Evolutionary conservation across 176 grass and related monocot species (phyloP).

Genomic region (Phoenix roebelenii): DNA sequence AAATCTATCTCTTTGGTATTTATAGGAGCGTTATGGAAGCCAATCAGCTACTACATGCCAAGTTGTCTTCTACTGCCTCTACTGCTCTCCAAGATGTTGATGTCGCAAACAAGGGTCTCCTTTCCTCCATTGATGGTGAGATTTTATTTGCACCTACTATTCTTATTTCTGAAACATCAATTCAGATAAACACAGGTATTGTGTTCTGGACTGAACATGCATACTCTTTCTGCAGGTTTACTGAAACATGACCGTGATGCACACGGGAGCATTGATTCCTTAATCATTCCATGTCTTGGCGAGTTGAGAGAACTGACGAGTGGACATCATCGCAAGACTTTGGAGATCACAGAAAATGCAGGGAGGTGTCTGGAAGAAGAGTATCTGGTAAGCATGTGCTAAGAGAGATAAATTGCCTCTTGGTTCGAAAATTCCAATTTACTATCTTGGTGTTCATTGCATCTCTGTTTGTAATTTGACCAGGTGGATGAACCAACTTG

Average conservation of each 20-base stretch:
- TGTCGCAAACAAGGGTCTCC: slow-evolving; percentile 34
- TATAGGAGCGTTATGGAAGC: slow-evolving; percentile 49
- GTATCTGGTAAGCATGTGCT: slow-evolving; percentile 38
- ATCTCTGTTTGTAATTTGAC: not conserved
- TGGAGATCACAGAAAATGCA: slow-evolving; percentile 36
- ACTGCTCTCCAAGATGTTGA: slow-evolving; percentile 40
- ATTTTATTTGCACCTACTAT: not conserved
- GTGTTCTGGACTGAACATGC: too few relatives aligned
- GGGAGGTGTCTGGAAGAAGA: slow-evolving; percentile 40
- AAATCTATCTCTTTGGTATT: not conserved
- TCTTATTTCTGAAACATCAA: not conserved
- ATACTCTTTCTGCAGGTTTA: slow-evolving; percentile 15
- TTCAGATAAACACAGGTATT: too few relatives aligned
- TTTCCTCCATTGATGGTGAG: slow-evolving; percentile 51
- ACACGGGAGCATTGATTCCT: slow-evolving; percentile 29
- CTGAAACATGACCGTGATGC: slow-evolving; percentile 34
- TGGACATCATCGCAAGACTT: slow-evolving; percentile 36
- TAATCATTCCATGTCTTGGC: slow-evolving; percentile 14
- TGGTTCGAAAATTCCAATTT: not conserved
- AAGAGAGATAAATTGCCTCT: too few relatives aligned
- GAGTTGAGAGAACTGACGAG: slow-evolving; percentile 40
- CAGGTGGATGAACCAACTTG: slow-evolving; percentile 68
- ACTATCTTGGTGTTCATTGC: not conserved
- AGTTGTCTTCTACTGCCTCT: slow-evolving; percentile 32
- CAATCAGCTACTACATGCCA: slow-evolving; percentile 29